Evolutionary conservation across 78 protist species (phyloP).

Genomic region (Ministeria vibrans): DNA sequence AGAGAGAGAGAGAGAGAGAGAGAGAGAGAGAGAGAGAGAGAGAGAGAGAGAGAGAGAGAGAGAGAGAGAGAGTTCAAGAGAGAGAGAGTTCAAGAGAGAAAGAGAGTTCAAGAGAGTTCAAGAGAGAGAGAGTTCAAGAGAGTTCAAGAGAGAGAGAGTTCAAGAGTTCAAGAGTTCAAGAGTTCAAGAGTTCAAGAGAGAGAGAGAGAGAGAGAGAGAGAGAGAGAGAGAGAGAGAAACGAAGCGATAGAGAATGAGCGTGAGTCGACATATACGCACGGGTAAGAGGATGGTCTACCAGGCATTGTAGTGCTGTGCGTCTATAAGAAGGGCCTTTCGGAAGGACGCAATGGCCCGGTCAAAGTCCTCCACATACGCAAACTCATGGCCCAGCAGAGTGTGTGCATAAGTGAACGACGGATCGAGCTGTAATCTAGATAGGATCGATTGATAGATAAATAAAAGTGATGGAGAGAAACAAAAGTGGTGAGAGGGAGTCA

Average conservation of each 20-base stretch:
- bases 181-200: no score
- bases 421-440: constrained; percentile 15
- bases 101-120: background rate
- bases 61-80: constrained; percentile 5
- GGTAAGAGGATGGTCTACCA: constrained; percentile 18
- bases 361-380: constrained; percentile 36
- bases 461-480: background rate
- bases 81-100: background rate
- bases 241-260: no score
- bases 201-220: no score
- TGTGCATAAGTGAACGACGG: constrained; percentile 50
- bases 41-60: constrained; percentile 20
- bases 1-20: constrained; percentile 20
- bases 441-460: background rate
- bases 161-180: no score
- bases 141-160: no score
- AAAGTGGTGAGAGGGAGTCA: no score
- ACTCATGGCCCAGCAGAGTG: constrained; percentile 65
- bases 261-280: background rate
- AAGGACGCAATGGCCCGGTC: constrained; percentile 36
- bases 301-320: constrained; percentile 66
- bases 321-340: constrained; percentile 41
- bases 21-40: constrained; percentile 20
- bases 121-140: background rate
- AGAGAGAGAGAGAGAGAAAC: no score